Base-by-base conservation (phyloP, 2,329 filamentous ascomycete genomes). In the Helotiales sp. region DNA sequence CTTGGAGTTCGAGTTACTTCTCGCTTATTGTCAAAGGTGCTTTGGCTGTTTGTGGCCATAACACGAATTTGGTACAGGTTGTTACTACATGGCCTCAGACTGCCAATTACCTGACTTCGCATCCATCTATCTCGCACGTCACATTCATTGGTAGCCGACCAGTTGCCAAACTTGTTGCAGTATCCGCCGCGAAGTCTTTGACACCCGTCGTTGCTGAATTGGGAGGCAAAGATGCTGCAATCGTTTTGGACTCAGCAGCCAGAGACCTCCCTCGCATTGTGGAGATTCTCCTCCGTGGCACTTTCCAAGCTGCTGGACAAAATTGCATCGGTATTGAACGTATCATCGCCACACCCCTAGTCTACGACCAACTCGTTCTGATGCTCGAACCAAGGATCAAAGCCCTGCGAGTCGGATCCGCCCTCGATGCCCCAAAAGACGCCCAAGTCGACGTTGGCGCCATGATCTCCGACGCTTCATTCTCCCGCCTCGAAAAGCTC, bases 281-380 rank as follows among this genome's bases (percentile, higher is more conserved):
- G 45, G 92, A 93, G 69, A 91, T 96, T 70, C 87, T 98, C 69
- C 90, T 99, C 81, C 89, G 96, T 62, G 96, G 95, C 61, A 93
- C 93, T 10, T 99, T 98, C 81, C 96, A 99, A 80, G 93, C 93
- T 61, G 91, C 93, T 17, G 96, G 96, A 1, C 96, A 99, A 79
- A 99, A 99, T 81, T 99, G 96, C 80, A 95, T 99, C 76, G 96
- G 96, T 64, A 95, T 97, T 72, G 96, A 99, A 82, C 91, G 96
- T 64, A 90, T 98, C 76, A 90, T 98, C 73, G 93, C 91, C 26
- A 86, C 92, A 17, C 90, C 93, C 1, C 83, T 82, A n/a, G 85
- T 92, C 61, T 97, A 98, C 81, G 84, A 91, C 69, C 83, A 83
- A 64, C 86, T 99, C 24, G 81, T 97, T 61, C 79, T 83, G 5